A percentile compares a stretch with the other conserved stretches of the same genome.
Conservation (phyloP, 2,329 filamentous ascomycete genomes). For the Diaporthe destruens region DNA sequence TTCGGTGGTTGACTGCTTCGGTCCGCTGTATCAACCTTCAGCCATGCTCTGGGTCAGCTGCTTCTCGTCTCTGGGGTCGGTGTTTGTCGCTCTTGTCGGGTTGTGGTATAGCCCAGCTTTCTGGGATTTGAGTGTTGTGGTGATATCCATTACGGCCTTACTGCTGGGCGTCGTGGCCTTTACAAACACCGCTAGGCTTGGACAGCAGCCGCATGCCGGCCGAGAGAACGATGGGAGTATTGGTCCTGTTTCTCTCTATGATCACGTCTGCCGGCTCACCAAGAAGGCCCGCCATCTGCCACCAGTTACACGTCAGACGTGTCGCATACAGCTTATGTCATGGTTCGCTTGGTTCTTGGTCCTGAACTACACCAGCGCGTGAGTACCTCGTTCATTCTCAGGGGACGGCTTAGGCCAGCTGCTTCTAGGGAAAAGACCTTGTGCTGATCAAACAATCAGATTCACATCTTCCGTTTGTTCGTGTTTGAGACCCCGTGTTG, state of each 20-base stretch:
- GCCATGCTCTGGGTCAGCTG: slow-evolving; percentile 25
- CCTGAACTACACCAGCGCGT: slow-evolving; percentile 22
- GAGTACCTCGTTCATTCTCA: background rate
- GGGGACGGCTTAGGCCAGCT: background rate
- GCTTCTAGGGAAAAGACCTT: background rate
- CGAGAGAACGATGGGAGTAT: background rate
- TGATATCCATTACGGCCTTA: background rate
- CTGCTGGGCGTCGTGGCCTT: slow-evolving; percentile 14
- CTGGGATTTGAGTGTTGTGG: slow-evolving; percentile 17
- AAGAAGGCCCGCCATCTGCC: slow-evolving; percentile 14
- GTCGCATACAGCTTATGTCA: slow-evolving; percentile 22
- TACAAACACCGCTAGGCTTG: slow-evolving; percentile 9
- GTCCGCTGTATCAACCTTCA: slow-evolving; percentile 5
- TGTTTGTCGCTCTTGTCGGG: slow-evolving; percentile 12
- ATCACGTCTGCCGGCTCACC: background rate
- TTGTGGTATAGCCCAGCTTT: slow-evolving; percentile 11
- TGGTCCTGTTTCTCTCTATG: background rate
- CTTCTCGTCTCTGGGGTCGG: slow-evolving; percentile 16
- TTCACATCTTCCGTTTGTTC: slow-evolving; percentile 21
- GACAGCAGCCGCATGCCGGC: background rate
- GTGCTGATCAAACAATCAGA: background rate
- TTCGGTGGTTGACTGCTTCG: slow-evolving; percentile 22
- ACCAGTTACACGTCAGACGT: slow-evolving; percentile 11
- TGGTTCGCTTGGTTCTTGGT: slow-evolving; percentile 30
- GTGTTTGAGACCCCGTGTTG: background rate